Evolutionary conservation across 1,139 yeast species (phyloP).

Genomic region (Suhomyces bribrorum): DNA sequence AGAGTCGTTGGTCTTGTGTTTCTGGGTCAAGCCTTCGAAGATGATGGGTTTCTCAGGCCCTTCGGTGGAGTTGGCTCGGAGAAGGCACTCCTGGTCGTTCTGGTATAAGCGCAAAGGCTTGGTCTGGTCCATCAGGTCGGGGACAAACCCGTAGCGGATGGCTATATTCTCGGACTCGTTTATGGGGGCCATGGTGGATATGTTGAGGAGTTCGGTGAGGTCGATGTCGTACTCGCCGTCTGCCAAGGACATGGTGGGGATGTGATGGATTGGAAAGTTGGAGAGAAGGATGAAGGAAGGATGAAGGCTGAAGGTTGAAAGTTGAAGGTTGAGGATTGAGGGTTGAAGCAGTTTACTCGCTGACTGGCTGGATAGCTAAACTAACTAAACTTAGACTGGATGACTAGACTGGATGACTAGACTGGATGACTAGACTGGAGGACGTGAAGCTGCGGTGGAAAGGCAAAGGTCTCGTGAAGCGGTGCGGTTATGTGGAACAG

Average conservation of each 20-base stretch:
- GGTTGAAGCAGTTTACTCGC: no score
- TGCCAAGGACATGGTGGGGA: conserved; percentile 38
- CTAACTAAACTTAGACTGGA: no score
- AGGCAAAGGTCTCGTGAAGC: no score
- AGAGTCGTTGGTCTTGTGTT: conserved; percentile 30
- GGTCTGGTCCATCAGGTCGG: conserved; percentile 44
- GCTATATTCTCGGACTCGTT: conserved; percentile 31
- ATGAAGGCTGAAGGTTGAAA: background rate
- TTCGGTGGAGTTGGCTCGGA: conserved; percentile 31
- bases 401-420: no score
- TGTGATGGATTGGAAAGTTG: background rate
- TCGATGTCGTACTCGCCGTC: conserved; percentile 53
- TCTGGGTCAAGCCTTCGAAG: conserved; percentile 44
- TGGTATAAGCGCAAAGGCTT: conserved; percentile 39
- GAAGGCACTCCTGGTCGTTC: conserved; percentile 34
- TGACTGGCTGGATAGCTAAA: no score
- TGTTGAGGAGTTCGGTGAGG: conserved; percentile 27
- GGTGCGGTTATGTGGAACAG: no score
- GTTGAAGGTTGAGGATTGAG: background rate
- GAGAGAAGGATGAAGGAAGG: background rate
- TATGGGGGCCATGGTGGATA: conserved; percentile 14
- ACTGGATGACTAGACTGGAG: no score
- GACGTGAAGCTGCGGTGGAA: no score
- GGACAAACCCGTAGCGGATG: conserved; percentile 45
- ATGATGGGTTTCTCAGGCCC: conserved; percentile 28